Conservation (phyloP, 192 early-diverging fungal genomes). For the Entomortierella lignicola region DNA sequence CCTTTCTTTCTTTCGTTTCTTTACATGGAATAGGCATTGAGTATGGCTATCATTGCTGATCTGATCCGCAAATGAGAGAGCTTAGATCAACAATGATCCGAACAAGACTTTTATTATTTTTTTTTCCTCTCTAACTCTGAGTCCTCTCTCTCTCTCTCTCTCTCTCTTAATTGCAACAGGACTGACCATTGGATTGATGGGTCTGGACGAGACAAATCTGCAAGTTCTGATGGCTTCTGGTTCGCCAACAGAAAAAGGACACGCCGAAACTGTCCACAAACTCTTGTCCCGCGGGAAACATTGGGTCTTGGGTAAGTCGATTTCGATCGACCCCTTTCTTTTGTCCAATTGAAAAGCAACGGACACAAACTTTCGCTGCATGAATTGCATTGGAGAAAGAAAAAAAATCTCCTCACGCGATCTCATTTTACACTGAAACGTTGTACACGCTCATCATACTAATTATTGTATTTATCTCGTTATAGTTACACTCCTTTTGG, state of each 20-base stretch:
- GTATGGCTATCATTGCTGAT: too few relatives aligned
- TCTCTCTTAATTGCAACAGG: constrained; percentile 33
- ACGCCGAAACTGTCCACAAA: constrained; percentile 71
- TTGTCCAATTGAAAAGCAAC: neutral
- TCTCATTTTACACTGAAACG: neutral
- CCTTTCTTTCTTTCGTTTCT: too few relatives aligned
- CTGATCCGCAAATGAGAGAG: too few relatives aligned
- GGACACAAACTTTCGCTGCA: neutral
- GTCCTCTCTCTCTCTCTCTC: too few relatives aligned
- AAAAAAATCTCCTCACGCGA: neutral
- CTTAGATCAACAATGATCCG: constrained; percentile 6
- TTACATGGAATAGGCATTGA: too few relatives aligned
- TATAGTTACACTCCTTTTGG: constrained; percentile 85
- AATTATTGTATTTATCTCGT: too few relatives aligned
- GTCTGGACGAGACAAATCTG: constrained; percentile 70
- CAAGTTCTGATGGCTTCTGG: constrained; percentile 90
- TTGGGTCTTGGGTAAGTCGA: constrained; percentile 76
- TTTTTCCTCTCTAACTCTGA: too few relatives aligned
- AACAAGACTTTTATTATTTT: too few relatives aligned
- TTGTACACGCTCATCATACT: too few relatives aligned
- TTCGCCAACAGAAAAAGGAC: constrained; percentile 69
- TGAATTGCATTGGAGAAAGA: neutral
- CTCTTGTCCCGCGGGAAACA: constrained; percentile 71
- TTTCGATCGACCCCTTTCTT: constrained; percentile 12
- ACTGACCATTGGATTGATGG: constrained; percentile 65